Evolutionary conservation across 2,329 filamentous ascomycete genomes (phyloP), one percentile per base, ranked within the genome.

Genomic region (Neonectria sp.): DNA sequence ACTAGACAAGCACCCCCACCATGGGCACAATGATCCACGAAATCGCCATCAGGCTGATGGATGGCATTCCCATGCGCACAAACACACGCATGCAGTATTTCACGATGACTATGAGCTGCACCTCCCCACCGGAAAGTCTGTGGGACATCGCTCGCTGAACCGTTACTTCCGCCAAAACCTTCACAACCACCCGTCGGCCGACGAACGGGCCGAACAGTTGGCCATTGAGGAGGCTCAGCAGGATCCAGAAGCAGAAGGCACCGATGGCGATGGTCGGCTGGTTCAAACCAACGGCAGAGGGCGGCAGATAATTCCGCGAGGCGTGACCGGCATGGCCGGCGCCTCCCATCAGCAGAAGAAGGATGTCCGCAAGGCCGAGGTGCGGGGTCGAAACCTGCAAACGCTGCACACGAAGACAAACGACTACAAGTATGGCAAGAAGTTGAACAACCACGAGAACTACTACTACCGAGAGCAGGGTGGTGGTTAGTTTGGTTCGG

Each of bases 141-240:
- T 97, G 43, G 96, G 96, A 45, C 96, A 99, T 80, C 90, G 96
- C 55, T 96, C 94, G 8, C 83, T 97, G 60, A 92, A 93, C 77
- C 91, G 89, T 73, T 98, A 98, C 83, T 99, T 91, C 84, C 91
- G 94, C 67, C 96, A 99, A 83, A 98, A 98, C 82, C 86, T 99
- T 49, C 91, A 92, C 81, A 93, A 90, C 80, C 92, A 97, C 79
- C 95, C 95, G 2, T 91, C 93, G 3, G 84, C 91, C 0, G 92
- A 93, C 65, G 95, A 97, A 82, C 91, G 93, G 60, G 86, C 89
- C 64, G 88, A 91, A 73, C 90, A 90, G 73, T 85, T 91, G 66
- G 87, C 90, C 6, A 88, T 93, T 65, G 88, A 91, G 68, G 79
- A 71, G 4, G 76, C 79, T 9, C 65, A 68, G 33, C 63, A 56